Base-by-base conservation (phyloP, 2,329 filamentous ascomycete genomes). In the Botrytis cinerea region DNA sequence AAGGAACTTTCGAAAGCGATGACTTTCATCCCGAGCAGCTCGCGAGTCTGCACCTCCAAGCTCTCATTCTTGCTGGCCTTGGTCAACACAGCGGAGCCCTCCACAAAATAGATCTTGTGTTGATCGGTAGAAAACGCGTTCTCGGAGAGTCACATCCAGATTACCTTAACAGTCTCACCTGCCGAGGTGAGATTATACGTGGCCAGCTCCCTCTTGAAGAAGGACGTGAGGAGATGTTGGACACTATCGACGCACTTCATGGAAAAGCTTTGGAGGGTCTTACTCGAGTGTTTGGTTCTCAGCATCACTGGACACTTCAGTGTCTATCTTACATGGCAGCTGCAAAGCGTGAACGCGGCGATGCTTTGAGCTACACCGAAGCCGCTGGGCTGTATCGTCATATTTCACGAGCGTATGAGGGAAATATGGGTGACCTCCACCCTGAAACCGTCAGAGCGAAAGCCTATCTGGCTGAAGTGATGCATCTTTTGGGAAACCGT, bases 11-110 rank as follows among this genome's bases (percentile, higher is more conserved):
- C 18, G 67, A 72, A 22, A 75, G 74, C 6, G 70, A 75, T 28
- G 77, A 79, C 48, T 78, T 78, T 28, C 78, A 78, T 51, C 77
- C 78, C 18, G 78, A 79, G 48, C 76, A 78, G 51, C 76, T 79
- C n/a, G 51, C 74, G 14, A 77, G 76, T 74, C 75, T 79, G 28
- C 78, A 78, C 32, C 77, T 77, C 25, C 76, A 76, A 38, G 76
- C 78, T 40, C 76, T 79, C 12, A 72, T 78, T 35, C 78, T 79
- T 38, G 76, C 75, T 20, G 76, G 74, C n/a, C 73, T 77, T 22
- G 77, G 77, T 16, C 75, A 77, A 64, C 76, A 78, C 48, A 40
- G 60, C 9, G 69, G 64, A 61, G 78, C 78, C 16, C 59, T 77
- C 2, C 73, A 78, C 35, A 76, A 76, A 38, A 78, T 78, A 35